phyloP scores from a whole-genome alignment of 2,329 filamentous ascomycete genomes.

The Fusarium annulatum region DNA sequence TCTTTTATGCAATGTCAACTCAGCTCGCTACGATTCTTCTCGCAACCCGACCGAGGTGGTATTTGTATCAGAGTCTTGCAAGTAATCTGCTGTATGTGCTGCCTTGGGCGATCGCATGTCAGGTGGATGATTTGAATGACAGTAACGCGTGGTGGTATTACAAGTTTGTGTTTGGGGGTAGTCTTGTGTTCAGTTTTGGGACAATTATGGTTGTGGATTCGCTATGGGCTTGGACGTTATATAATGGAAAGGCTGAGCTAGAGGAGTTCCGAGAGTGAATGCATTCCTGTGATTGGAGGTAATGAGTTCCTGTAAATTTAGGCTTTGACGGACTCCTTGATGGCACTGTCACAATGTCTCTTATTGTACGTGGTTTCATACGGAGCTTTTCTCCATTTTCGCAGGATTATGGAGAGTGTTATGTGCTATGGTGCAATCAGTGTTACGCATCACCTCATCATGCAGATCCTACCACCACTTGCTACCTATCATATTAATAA shows the following conservation, averaged over 20 bases:
- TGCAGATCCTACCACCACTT: neutral
- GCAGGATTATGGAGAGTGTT: neutral
- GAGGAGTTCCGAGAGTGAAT: conserved; percentile 47
- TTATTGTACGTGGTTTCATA: neutral
- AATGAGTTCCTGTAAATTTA: neutral
- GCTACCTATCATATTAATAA: neutral
- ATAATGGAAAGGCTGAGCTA: conserved; percentile 56
- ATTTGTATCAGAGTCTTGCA: conserved; percentile 72
- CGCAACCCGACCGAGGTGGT: conserved; percentile 73
- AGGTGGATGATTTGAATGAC: conserved; percentile 57
- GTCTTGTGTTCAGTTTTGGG: conserved; percentile 74
- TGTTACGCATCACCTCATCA: conserved; percentile 18
- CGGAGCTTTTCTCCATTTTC: too few relatives aligned
- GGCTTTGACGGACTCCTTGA: neutral
- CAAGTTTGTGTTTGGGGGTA: conserved; percentile 73
- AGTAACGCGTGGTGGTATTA: conserved; percentile 75
- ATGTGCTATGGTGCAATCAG: conserved; percentile 17
- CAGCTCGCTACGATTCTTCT: conserved; percentile 74
- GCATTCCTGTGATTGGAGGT: neutral
- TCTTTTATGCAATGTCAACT: conserved; percentile 74
- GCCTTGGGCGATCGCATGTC: conserved; percentile 75
- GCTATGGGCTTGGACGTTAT: conserved; percentile 64
- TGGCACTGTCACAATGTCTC: accelerated
- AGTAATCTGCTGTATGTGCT: conserved; percentile 77
- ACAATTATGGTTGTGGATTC: conserved; percentile 62